Evolutionary conservation across 1,284 basidiomycete species (phyloP).

Genomic region (Heimioporus retisporus): DNA sequence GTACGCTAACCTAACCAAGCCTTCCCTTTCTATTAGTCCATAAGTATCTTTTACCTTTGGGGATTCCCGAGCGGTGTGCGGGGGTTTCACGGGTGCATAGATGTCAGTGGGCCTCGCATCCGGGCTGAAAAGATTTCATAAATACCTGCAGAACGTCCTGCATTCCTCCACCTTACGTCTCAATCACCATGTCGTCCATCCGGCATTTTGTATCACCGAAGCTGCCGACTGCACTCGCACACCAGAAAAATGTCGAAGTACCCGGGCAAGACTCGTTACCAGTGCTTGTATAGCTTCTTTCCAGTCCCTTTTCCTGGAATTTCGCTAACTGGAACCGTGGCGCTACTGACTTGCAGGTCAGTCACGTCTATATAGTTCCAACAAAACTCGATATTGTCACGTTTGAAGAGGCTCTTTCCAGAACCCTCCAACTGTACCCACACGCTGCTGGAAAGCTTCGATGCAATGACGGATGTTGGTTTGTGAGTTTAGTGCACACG

Average conservation of each 20-base stretch:
- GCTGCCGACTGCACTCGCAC: conserved; percentile 24
- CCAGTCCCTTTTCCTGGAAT: background rate
- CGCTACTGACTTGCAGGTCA: conserved; percentile 24
- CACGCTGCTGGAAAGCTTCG: conserved; percentile 40
- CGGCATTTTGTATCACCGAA: conserved; percentile 30
- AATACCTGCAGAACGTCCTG: too few species aligned
- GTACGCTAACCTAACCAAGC: too few species aligned
- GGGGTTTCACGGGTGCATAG: too few species aligned
- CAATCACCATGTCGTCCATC: conserved; percentile 19
- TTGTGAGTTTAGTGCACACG: conserved; percentile 26
- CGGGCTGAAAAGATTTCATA: too few species aligned
- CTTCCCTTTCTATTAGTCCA: too few species aligned
- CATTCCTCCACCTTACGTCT: too few species aligned
- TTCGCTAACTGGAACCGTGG: background rate
- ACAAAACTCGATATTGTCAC: conserved; percentile 26
- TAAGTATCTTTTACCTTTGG: too few species aligned
- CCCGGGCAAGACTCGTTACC: conserved; percentile 37
- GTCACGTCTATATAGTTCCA: conserved; percentile 43
- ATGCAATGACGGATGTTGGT: conserved; percentile 33
- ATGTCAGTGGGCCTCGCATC: too few species aligned
- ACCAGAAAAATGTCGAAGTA: conserved; percentile 24
- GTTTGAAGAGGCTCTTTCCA: conserved; percentile 39
- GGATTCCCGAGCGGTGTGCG: too few species aligned
- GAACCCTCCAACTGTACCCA: conserved; percentile 34
- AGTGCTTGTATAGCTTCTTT: conserved; percentile 23